Evolutionary conservation across 2,329 filamentous ascomycete genomes (phyloP).

Genomic region (Ophiosphaerella narmari): DNA sequence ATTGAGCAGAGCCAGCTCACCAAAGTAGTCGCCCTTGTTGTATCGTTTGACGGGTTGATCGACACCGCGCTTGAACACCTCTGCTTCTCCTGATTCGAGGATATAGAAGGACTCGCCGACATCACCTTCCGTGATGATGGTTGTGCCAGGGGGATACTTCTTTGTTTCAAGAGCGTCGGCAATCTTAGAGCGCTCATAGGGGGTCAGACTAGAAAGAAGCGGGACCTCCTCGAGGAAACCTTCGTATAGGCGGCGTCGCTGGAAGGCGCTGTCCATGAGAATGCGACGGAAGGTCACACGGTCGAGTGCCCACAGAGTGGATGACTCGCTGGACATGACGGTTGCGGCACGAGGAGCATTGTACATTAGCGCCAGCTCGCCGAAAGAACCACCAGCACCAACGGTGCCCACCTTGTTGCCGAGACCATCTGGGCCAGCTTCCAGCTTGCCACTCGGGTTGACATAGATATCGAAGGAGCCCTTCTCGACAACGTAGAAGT

Average conservation of each 20-base stretch:
- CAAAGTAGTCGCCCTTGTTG: slow-evolving; percentile 93
- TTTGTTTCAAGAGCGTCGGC: slow-evolving; percentile 92
- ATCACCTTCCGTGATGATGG: slow-evolving; percentile 90
- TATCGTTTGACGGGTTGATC: slow-evolving; percentile 77
- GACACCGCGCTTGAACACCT: slow-evolving; percentile 79
- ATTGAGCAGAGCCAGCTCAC: slow-evolving; percentile 89
- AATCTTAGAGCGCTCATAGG: slow-evolving; percentile 96
- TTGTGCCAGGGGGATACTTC: slow-evolving; percentile 78
- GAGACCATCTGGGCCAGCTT: slow-evolving; percentile 80
- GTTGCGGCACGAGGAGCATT: slow-evolving; percentile 95
- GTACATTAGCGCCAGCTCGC: slow-evolving; percentile 97
- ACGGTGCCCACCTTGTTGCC: slow-evolving; percentile 82
- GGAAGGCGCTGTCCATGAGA: slow-evolving; percentile 96
- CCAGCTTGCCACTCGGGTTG: slow-evolving; percentile 74
- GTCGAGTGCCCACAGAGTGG: slow-evolving; percentile 91
- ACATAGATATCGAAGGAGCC: slow-evolving; percentile 91
- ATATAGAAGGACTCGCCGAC: slow-evolving; percentile 91
- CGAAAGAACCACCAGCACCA: slow-evolving; percentile 88
- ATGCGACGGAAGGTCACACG: slow-evolving; percentile 96
- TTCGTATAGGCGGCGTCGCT: slow-evolving; percentile 95
- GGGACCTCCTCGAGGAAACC: slow-evolving; percentile 94
- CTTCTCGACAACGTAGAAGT: slow-evolving; percentile 95
- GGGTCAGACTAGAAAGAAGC: slow-evolving; percentile 78
- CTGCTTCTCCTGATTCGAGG: slow-evolving; percentile 83
- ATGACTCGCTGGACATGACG: slow-evolving; percentile 80